Percentiles rank a stretch among this genome's conserved stretches.
Evolutionary conservation across 495 filamentous ascomycete genomes (phyloP).

Genomic region (Talaromyces nanjingensis): DNA sequence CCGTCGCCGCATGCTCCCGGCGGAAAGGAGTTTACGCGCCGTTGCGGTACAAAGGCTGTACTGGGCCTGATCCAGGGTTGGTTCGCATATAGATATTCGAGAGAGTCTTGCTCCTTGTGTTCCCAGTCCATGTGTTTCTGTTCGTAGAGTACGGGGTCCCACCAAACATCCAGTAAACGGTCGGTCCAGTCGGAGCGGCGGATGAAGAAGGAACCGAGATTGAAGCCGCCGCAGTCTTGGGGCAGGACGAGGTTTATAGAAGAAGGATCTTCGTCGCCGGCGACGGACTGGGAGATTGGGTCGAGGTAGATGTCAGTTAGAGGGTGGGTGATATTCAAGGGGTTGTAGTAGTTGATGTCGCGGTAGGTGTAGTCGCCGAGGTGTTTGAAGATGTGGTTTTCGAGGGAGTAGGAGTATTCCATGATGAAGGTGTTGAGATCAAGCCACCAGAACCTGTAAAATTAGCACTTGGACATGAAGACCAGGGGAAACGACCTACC

Average conservation of each 20-base stretch:
- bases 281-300: conserved; percentile 55
- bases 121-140: conserved; percentile 99
- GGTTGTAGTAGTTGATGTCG: conserved; percentile 95
- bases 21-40: conserved; percentile 91
- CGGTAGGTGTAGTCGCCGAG: conserved; percentile 74
- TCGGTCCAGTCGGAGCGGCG: conserved; percentile 82
- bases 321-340: conserved; percentile 87
- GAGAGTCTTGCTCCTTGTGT: conserved; percentile 93
- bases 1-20: conserved; percentile 78
- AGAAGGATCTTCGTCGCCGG: conserved; percentile 63
- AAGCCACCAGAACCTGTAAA: conserved; percentile 95
- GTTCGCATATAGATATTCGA: conserved; percentile 84
- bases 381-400: conserved; percentile 81
- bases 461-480: background rate
- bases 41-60: conserved; percentile 84
- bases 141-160: conserved; percentile 97
- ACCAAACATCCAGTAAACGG: conserved; percentile 91
- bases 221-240: conserved; percentile 95
- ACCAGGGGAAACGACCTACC: conserved; percentile 46
- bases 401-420: conserved; percentile 88
- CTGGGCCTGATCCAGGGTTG: conserved; percentile 91
- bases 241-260: conserved; percentile 85
- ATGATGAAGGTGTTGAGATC: conserved; percentile 98
- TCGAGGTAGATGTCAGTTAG: conserved; percentile 68
- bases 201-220: conserved; percentile 92